phyloP scores from a whole-genome alignment of 106 monocot genomes.

The Dendrobium catenatum region DNA sequence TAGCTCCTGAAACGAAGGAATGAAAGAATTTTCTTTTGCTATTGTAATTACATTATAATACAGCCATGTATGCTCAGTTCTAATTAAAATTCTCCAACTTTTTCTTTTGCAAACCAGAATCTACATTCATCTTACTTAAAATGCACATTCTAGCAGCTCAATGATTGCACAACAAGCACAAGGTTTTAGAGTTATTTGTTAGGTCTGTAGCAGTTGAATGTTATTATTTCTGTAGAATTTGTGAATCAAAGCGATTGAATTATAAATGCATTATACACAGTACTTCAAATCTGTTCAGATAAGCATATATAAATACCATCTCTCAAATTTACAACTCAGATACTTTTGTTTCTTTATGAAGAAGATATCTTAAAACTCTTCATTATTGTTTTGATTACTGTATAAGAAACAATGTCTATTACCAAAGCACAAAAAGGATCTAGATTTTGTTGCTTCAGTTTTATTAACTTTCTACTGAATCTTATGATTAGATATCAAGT shows the following conservation, averaged over 20 bases:
- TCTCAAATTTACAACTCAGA: neutral
- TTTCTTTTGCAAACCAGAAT: neutral
- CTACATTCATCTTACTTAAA: conserved; percentile 2
- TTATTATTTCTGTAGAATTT: neutral
- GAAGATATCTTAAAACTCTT: neutral
- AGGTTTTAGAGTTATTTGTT: neutral
- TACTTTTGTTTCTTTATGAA: conserved; percentile 1
- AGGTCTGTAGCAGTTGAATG: neutral
- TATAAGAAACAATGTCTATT: neutral
- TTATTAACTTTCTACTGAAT: neutral
- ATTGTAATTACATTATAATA: neutral
- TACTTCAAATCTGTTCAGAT: neutral
- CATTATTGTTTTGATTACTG: neutral
- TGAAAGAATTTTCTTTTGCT: neutral
- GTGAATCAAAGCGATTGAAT: neutral
- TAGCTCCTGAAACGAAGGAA: neutral
- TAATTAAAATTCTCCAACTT: neutral
- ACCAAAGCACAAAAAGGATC: neutral
- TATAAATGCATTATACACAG: neutral
- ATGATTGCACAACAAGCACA: neutral
- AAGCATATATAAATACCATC: neutral
- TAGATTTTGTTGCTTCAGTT: neutral
- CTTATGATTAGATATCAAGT: neutral
- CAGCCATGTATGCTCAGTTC: neutral
- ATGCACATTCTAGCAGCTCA: neutral